A percentile compares a stretch with the other conserved stretches of the same genome.
phyloP scores from a whole-genome alignment of 2,329 filamentous ascomycete genomes.

The Calonectria naviculata region DNA sequence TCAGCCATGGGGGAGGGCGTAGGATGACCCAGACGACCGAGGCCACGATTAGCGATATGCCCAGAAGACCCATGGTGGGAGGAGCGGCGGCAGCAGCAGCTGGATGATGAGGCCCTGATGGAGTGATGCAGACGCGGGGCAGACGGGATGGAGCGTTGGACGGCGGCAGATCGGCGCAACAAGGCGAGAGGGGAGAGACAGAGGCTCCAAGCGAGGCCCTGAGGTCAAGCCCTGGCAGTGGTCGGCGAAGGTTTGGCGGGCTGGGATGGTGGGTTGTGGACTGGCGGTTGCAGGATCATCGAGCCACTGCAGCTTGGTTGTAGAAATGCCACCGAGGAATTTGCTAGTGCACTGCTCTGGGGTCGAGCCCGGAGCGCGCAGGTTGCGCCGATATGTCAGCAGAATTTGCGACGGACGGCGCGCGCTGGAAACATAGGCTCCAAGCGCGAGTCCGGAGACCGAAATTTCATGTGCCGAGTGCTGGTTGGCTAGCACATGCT shows the following conservation, averaged over 20 bases:
- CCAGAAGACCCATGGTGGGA: slow-evolving; percentile 64
- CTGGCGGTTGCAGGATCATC: slow-evolving; percentile 44
- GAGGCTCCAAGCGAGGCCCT: slow-evolving; percentile 13
- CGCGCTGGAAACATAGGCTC: neutral
- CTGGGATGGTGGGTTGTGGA: slow-evolving; percentile 39
- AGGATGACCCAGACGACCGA: slow-evolving; percentile 69
- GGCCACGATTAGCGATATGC: slow-evolving; percentile 71
- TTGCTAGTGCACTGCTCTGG: neutral
- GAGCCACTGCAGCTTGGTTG: slow-evolving; percentile 32
- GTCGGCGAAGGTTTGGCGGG: slow-evolving; percentile 8
- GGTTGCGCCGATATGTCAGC: slow-evolving; percentile 16
- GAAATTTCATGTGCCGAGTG: neutral
- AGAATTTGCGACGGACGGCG: neutral
- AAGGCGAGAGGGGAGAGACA: slow-evolving; percentile 24
- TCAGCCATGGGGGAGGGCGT: slow-evolving; percentile 62
- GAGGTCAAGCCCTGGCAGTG: slow-evolving; percentile 2
- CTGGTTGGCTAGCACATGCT: neutral
- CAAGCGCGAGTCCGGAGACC: neutral
- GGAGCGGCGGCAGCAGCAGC: neutral
- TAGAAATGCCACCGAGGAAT: slow-evolving; percentile 6
- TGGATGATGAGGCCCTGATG: slow-evolving; percentile 8
- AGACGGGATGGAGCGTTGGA: slow-evolving; percentile 11
- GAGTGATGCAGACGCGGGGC: slow-evolving; percentile 7
- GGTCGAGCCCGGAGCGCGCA: neutral
- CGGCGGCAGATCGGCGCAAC: slow-evolving; percentile 8